Base-by-base conservation (phyloP, 805 yeast species). In the Cyberlindnera meyerae region DNA sequence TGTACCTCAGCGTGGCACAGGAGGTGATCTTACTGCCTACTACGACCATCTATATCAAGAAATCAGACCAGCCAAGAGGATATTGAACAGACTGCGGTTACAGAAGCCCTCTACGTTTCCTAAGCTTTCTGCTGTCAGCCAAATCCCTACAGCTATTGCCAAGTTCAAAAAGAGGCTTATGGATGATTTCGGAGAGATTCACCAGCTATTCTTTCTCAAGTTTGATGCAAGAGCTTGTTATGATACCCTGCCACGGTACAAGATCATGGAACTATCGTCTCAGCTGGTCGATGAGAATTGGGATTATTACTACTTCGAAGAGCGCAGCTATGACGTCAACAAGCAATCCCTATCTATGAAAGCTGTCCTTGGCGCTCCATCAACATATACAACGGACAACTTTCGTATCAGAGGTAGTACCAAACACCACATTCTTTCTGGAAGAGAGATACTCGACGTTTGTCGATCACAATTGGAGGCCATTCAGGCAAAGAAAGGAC, bases 171-270 rank as follows among this genome's bases (percentile, higher is more conserved):
- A 35, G 2, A 20, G 22, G 0, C 44, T 67, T 0, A 6, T 49
- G 2, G 21, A 36, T 4, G 37, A 43, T 8, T 35, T 39, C 27
- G 41, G 42, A 13, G 49, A 52, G 0, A 27, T 68, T 4, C 75
- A 75, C 0, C 33, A 45, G 2, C 44, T 79, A 0, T 72, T 64
- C 49, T 72, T 72, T 12, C 63, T 82, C 18, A 85, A 83, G 47
- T 82, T 86, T 56, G 97, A 89, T 55, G 76, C 84, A 44, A 70
- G 68, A 37, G 70, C 79, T 4, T 87, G 96, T 38, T 89, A 77
- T 55, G 97, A 90, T 50, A 72, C 77, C 3, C 62, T 88, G 13
- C 78, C 83, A 12, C 73, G 71, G 31, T 45, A 49, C 0, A 66
- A 65, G 39, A 62, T 74, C 2, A 36, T 67, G 2, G 44, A n/a